Conservation (phyloP, 768 basidiomycete species). For the Tulasnella sp. region DNA sequence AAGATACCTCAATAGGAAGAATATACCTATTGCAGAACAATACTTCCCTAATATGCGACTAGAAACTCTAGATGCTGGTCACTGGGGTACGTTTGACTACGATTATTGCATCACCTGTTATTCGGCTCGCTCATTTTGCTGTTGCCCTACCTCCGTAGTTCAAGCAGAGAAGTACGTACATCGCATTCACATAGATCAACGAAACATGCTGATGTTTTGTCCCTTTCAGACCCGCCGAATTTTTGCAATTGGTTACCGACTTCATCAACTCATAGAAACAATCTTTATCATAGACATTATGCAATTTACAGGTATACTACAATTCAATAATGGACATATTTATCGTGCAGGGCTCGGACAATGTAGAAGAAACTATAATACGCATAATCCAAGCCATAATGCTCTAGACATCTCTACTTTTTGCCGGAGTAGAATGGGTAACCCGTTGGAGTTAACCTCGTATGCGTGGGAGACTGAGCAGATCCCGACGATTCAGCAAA, state of each 20-base stretch:
- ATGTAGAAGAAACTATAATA: too few relatives aligned
- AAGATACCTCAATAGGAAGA: slow-evolving; percentile 64
- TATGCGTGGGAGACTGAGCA: too few relatives aligned
- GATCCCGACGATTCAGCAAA: too few relatives aligned
- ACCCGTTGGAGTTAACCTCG: too few relatives aligned
- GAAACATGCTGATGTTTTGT: background rate
- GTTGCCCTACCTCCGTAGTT: slow-evolving; percentile 32
- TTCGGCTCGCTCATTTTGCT: background rate
- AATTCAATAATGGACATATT: too few relatives aligned
- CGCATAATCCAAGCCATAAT: too few relatives aligned
- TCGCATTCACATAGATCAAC: background rate
- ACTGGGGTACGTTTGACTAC: slow-evolving; percentile 63
- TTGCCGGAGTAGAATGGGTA: too few relatives aligned
- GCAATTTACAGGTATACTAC: too few relatives aligned
- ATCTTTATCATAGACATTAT: too few relatives aligned
- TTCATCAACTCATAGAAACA: too few relatives aligned
- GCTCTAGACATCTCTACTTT: too few relatives aligned
- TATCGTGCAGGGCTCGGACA: too few relatives aligned
- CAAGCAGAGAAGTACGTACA: slow-evolving; percentile 57
- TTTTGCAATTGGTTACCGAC: slow-evolving; percentile 27
- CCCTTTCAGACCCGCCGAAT: slow-evolving; percentile 27
- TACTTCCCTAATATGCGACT: slow-evolving; percentile 65
- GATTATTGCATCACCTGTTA: background rate
- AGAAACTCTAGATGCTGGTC: slow-evolving; percentile 56
- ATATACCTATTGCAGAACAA: slow-evolving; percentile 42